Conservation (phyloP, 768 basidiomycete genomes). For the Tephrocybe sp. region DNA sequence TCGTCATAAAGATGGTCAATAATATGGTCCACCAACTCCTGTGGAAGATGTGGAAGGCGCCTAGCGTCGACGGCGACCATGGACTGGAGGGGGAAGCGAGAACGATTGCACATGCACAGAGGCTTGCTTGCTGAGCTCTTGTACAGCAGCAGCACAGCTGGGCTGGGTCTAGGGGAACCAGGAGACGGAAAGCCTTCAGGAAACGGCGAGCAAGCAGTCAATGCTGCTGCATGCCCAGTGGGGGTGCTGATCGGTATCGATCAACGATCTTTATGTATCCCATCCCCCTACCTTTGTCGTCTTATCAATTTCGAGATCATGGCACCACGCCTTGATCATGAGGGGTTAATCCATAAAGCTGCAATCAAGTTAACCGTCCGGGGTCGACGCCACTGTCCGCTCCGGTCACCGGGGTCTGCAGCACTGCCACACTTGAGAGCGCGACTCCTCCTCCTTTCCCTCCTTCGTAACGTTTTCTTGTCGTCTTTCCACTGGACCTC, state of each 20-base stretch:
- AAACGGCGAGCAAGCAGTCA: constrained; percentile 15
- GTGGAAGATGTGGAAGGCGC: constrained; percentile 31
- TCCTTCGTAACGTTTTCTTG: not conserved
- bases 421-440: no score
- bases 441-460: no score
- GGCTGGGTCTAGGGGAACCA: not conserved
- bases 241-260: constrained; percentile 19
- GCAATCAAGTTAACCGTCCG: not conserved
- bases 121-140: constrained; percentile 10
- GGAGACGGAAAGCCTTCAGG: constrained; percentile 8
- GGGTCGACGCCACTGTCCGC: constrained; percentile 7
- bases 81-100: constrained; percentile 8
- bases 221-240: constrained; percentile 21
- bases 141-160: constrained; percentile 12
- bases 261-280: constrained; percentile 19
- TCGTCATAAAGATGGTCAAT: constrained; percentile 45
- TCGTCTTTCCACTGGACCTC: not conserved
- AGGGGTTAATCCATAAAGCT: constrained; percentile 3
- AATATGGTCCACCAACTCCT: constrained; percentile 48
- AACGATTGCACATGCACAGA: constrained; percentile 13
- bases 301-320: constrained; percentile 17
- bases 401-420: constrained; percentile 17
- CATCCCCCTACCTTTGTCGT: constrained; percentile 10
- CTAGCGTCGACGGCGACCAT: constrained; percentile 10
- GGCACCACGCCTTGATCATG: constrained; percentile 17